phyloP scores from a whole-genome alignment of 352 stramenopile species.

The Sclerospora graminicola region DNA sequence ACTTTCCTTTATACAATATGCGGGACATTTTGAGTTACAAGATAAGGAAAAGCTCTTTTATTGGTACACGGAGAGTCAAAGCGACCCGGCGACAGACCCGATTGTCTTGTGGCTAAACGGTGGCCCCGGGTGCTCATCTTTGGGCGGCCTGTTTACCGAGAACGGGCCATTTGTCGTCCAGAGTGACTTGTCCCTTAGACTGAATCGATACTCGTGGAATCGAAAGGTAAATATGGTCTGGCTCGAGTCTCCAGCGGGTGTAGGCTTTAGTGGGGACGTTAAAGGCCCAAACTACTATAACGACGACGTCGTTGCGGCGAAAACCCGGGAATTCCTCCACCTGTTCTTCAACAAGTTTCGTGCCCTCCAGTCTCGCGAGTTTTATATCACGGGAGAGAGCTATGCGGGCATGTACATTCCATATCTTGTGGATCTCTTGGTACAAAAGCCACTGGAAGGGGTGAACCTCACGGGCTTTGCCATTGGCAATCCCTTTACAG shows the following conservation, averaged over 20 bases:
- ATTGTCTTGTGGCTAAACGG: constrained; percentile 81
- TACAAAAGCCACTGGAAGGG: constrained; percentile 45
- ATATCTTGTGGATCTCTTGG: constrained; percentile 65
- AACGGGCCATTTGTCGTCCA: constrained; percentile 68
- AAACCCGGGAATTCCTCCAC: constrained; percentile 67
- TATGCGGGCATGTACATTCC: constrained; percentile 89
- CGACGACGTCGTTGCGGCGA: constrained; percentile 61
- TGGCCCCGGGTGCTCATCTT: constrained; percentile 62
- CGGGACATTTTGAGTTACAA: constrained; percentile 40
- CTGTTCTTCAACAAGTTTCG: constrained; percentile 64
- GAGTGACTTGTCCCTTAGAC: constrained; percentile 37
- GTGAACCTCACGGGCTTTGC: constrained; percentile 70
- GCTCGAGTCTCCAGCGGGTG: constrained; percentile 62
- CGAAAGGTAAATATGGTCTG: constrained; percentile 69
- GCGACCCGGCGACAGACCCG: constrained; percentile 38
- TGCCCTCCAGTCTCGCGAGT: constrained; percentile 57
- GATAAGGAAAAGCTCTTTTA: constrained; percentile 67
- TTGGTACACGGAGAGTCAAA: constrained; percentile 70
- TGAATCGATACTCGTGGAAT: constrained; percentile 74
- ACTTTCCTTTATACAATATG: constrained; percentile 62
- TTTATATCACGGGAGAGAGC: constrained; percentile 79
- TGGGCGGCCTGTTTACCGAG: constrained; percentile 55
- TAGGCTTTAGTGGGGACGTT: constrained; percentile 59
- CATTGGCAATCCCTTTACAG: constrained; percentile 68
- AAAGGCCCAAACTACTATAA: constrained; percentile 69